Evolutionary conservation across 2,329 filamentous ascomycete species (phyloP).

Genomic region (Alternaria brassicicola): DNA sequence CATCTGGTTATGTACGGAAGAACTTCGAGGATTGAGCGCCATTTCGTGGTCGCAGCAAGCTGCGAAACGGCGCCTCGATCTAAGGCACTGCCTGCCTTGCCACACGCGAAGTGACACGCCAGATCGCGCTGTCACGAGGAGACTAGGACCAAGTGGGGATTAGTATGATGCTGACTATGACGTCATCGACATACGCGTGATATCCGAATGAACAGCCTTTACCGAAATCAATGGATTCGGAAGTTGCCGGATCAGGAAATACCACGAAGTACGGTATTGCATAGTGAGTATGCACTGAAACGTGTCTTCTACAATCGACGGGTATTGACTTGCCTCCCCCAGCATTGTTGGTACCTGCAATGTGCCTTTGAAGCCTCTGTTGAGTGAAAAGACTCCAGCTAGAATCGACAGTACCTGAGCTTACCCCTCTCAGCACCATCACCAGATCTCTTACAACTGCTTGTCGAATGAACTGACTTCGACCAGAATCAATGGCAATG

Average conservation of each 20-base stretch:
- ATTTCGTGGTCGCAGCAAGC: slow-evolving; percentile 26
- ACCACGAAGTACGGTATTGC: not conserved
- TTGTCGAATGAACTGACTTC: not conserved
- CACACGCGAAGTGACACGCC: slow-evolving; percentile 15
- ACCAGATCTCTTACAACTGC: not conserved
- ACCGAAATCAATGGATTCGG: not conserved
- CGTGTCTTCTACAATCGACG: not conserved
- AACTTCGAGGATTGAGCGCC: slow-evolving; percentile 49
- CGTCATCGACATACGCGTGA: not conserved
- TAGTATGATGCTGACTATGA: not conserved
- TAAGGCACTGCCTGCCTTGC: slow-evolving; percentile 1
- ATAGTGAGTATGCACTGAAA: not conserved
- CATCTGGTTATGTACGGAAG: slow-evolving; percentile 57
- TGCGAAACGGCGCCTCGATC: slow-evolving; percentile 13
- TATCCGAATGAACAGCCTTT: not conserved
- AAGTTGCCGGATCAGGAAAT: not conserved
- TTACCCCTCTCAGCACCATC: not conserved
- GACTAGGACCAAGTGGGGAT: not conserved
- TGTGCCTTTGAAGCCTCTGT: not conserved
- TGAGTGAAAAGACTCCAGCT: not conserved
- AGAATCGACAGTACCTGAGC: not conserved
- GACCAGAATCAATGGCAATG: not conserved
- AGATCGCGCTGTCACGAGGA: slow-evolving; percentile 26
- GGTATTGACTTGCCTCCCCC: not conserved
- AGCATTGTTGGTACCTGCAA: not conserved